Base-by-base conservation (phyloP, 768 basidiomycete species). In the Lentinula detonsa region DNA sequence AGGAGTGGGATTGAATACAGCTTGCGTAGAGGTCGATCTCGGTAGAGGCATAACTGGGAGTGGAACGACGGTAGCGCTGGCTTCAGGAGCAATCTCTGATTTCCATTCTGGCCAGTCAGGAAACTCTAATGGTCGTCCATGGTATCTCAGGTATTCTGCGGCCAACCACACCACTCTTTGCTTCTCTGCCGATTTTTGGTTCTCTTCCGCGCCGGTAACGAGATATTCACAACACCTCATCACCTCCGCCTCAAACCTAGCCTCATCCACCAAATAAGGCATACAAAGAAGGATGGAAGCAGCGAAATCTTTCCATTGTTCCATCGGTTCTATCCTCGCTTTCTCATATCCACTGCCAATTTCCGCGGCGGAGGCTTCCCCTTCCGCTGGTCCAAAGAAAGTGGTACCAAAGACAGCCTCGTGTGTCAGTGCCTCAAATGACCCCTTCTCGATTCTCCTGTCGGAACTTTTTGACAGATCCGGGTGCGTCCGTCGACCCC, bases 341-440 rank as follows among this genome's bases (percentile, higher is more conserved):
- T 37, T 64, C 54, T 28, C 69, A 61, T 67, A 64, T 57, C 46
- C 61, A 34, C 60, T 63, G 28, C 68, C 66, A 18, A 50, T 37
- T 21, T 65, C 60, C 35, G 69, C 66, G 18, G 53, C 37, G n/a
- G 64, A 59, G 33, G 69, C 67, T 6, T 57, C n/a, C 34, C 54
- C 37, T 43, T 60, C 40, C 37, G 63, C 23, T 54, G 70, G 33
- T n/a, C 50, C 51, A 40, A 74, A 58, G 68, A 88, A 91, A 13
- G 84, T 85, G 1, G 91, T 92, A 11, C 82, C 87, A 69, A 94
- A 94, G 11, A 91, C 85, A 10, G 84, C 74, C 72, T 94, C 93
- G 67, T 95, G 93, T 0, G 88, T 74, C 5, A 95, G 78, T 1
- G 93, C 91, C 69, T 93, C 92, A 43, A 85, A 81, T 0, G 85